These are phyloP conservation scores for Macadamia integrifolia DNA, from an alignment of 164 flowering plant species.

Conservation along the genomic window DNA sequence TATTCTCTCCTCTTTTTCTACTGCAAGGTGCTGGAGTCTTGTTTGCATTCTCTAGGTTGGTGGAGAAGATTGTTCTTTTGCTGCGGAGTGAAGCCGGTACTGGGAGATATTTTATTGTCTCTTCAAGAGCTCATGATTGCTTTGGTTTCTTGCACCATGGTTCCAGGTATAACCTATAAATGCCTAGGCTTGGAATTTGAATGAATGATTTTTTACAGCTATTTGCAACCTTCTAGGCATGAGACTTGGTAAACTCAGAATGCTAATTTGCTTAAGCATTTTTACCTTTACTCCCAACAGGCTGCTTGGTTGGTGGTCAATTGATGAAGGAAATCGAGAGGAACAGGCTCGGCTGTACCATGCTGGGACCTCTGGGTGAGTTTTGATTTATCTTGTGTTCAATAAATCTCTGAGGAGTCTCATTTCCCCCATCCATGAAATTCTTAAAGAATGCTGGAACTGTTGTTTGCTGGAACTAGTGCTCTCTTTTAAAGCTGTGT, in stretches of 20 bases:
- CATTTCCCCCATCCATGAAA: too few species aligned
- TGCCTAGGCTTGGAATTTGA: constrained; percentile 1
- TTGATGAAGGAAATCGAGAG: constrained; percentile 88
- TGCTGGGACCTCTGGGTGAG: constrained; percentile 61
- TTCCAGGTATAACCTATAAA: constrained; percentile 49
- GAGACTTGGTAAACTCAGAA: neutral
- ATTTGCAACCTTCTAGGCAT: neutral
- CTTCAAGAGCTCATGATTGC: constrained; percentile 50
- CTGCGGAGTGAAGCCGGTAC: constrained; percentile 35
- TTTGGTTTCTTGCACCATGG: constrained; percentile 83
- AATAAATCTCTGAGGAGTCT: too few species aligned
- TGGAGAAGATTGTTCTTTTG: constrained; percentile 65
- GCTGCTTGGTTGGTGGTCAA: constrained; percentile 97
- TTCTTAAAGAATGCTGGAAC: too few species aligned
- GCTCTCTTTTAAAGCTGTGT: too few species aligned
- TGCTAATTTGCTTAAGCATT: neutral
- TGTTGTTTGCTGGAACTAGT: too few species aligned
- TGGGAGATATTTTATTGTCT: constrained; percentile 41
- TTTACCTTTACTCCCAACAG: constrained; percentile 25
- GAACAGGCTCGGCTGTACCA: constrained; percentile 71
- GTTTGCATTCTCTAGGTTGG: constrained; percentile 54
- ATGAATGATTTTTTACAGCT: neutral
- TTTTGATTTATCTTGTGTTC: constrained; percentile 2
- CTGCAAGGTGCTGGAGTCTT: constrained; percentile 78
- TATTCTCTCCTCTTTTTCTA: constrained; percentile 70